phyloP scores from a whole-genome alignment of 208 protist genomes.

The Balamuthia mandrillaris region DNA sequence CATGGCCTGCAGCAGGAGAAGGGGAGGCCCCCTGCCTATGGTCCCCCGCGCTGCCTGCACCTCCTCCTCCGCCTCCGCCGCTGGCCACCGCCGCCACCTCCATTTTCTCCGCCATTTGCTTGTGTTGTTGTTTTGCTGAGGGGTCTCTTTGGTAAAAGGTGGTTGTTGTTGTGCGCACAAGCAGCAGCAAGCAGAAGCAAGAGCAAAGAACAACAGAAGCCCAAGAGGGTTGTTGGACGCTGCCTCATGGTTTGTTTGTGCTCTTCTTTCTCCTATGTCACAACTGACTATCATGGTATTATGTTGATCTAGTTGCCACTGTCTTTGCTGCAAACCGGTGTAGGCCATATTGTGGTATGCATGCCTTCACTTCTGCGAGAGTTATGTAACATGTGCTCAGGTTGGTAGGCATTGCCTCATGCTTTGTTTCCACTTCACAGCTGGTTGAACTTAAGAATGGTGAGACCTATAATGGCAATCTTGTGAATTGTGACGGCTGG shows the following conservation, averaged over 20 bases:
- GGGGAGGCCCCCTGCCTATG: too few relatives aligned
- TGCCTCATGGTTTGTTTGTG: not conserved
- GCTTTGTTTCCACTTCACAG: conserved; percentile 44
- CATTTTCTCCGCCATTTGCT: too few relatives aligned
- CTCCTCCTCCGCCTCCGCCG: too few relatives aligned
- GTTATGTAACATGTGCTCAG: too few relatives aligned
- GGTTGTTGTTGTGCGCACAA: not conserved
- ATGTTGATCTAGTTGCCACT: not conserved
- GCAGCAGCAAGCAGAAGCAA: not conserved
- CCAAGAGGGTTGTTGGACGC: not conserved
- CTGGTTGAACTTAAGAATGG: conserved; percentile 87
- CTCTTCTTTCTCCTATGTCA: not conserved
- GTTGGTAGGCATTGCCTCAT: not conserved
- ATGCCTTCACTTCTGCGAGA: not conserved
- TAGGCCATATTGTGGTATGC: not conserved
- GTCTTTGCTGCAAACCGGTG: not conserved
- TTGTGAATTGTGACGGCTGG: conserved; percentile 81
- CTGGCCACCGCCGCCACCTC: too few relatives aligned
- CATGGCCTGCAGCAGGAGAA: too few relatives aligned
- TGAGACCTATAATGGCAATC: conserved; percentile 84
- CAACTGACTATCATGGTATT: not conserved
- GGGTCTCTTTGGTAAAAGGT: not conserved
- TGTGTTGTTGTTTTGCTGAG: too few relatives aligned
- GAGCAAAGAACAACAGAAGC: not conserved
- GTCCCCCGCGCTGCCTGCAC: too few relatives aligned